phyloP scores from a whole-genome alignment of 768 basidiomycete genomes.

The Lactarius hengduanensis region DNA sequence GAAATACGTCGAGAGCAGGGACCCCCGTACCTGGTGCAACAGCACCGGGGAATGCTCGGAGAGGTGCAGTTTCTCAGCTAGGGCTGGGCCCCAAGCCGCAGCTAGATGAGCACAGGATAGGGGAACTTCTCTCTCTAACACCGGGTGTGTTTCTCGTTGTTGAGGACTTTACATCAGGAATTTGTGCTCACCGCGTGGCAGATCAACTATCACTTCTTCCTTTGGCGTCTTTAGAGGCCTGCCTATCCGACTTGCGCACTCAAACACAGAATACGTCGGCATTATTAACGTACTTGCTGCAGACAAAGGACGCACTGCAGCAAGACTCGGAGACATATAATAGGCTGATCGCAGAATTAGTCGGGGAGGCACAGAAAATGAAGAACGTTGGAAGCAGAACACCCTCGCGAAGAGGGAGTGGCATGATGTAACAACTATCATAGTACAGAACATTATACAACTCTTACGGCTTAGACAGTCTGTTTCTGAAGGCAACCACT shows the following conservation, averaged over 20 bases:
- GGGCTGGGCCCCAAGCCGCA: slow-evolving; percentile 77
- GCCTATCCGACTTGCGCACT: slow-evolving; percentile 62
- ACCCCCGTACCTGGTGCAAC: slow-evolving; percentile 40
- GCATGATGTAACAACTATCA: slow-evolving; percentile 3
- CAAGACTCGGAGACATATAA: slow-evolving; percentile 91
- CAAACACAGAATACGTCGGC: slow-evolving; percentile 76
- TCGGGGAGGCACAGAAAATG: slow-evolving; percentile 86
- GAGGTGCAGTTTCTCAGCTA: slow-evolving; percentile 38
- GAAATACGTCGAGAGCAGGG: slow-evolving; percentile 56
- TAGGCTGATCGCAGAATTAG: slow-evolving; percentile 84
- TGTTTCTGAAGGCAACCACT: too few relatives aligned
- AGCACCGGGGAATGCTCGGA: slow-evolving; percentile 38
- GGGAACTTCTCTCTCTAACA: slow-evolving; percentile 61
- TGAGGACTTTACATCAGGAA: background rate
- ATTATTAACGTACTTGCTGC: slow-evolving; percentile 77
- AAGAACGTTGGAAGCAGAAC: slow-evolving; percentile 61
- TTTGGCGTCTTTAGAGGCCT: slow-evolving; percentile 59
- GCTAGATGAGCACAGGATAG: slow-evolving; percentile 64
- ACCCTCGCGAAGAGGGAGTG: slow-evolving; percentile 45
- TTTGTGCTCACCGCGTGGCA: slow-evolving; percentile 35
- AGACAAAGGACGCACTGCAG: slow-evolving; percentile 76
- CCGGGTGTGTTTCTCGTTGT: slow-evolving; percentile 48
- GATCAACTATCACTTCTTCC: slow-evolving; percentile 74
- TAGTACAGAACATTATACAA: background rate
- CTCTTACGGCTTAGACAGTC: too few relatives aligned